A percentile compares a stretch with the other conserved stretches of the same genome.
phyloP scores from a whole-genome alignment of 2,329 filamentous ascomycete species.

The Fusarium citri region DNA sequence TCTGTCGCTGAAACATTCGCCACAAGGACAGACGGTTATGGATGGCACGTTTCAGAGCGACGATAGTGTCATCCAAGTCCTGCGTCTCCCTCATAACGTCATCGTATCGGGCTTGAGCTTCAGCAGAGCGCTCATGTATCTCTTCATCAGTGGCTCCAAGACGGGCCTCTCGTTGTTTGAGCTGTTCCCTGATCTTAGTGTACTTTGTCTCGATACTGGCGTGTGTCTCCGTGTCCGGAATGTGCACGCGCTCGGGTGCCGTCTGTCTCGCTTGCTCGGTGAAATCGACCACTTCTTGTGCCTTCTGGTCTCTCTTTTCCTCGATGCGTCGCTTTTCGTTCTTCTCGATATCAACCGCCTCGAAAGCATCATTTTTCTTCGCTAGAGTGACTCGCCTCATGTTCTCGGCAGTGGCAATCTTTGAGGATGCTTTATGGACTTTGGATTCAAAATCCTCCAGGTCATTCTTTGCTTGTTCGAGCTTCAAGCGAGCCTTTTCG shows the following conservation, averaged over 20 bases:
- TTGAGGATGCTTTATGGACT: constrained; percentile 67
- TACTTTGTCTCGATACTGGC: constrained; percentile 66
- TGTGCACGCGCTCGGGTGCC: constrained; percentile 66
- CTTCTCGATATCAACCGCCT: constrained; percentile 61
- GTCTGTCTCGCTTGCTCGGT: constrained; percentile 65
- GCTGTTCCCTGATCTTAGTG: constrained; percentile 65
- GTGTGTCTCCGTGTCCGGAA: constrained; percentile 73
- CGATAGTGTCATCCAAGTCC: constrained; percentile 56
- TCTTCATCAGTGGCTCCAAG: constrained; percentile 74
- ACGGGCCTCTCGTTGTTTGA: constrained; percentile 67
- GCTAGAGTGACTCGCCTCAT: constrained; percentile 65
- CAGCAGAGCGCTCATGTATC: constrained; percentile 64
- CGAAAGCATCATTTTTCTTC: constrained; percentile 72
- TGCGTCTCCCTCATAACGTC: constrained; percentile 57
- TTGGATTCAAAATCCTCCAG: constrained; percentile 57
- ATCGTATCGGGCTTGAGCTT: constrained; percentile 57
- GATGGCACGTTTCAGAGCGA: constrained; percentile 68
- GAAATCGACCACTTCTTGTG: constrained; percentile 63
- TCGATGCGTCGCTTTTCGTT: constrained; percentile 59
- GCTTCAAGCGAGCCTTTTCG: constrained; percentile 54
- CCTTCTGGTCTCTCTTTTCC: constrained; percentile 60
- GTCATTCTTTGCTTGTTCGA: constrained; percentile 52
- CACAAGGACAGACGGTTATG: constrained; percentile 78
- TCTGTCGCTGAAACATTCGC: constrained; percentile 83
- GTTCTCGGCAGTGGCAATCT: constrained; percentile 60